Conservation (phyloP, 1,284 basidiomycete species). For the Mycosarcoma maydis region DNA sequence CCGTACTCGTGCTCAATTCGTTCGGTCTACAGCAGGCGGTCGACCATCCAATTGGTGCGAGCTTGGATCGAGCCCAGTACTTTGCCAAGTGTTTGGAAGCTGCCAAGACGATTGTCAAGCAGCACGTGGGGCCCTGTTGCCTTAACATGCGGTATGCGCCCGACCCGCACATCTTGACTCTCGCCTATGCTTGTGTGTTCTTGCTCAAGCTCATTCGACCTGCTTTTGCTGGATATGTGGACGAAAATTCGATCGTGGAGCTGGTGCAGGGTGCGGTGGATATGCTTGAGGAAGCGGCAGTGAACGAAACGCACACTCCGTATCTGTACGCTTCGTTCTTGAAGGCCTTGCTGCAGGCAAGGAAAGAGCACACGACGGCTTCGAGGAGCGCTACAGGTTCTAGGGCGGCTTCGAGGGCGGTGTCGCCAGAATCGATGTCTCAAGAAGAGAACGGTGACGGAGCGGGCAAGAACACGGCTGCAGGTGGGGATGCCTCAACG, state of each 20-base stretch:
- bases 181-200: constrained; percentile 81
- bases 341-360: constrained; percentile 55
- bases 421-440: constrained; percentile 27
- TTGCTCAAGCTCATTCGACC: constrained; percentile 76
- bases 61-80: constrained; percentile 64
- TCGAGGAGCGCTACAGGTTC: constrained; percentile 40
- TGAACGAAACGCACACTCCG: constrained; percentile 63
- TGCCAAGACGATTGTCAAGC: constrained; percentile 57
- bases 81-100: constrained; percentile 64
- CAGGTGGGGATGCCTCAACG: neutral
- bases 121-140: constrained; percentile 52
- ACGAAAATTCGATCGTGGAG: constrained; percentile 74
- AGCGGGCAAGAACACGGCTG: neutral
- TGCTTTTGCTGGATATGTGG: constrained; percentile 79
- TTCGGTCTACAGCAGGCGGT: constrained; percentile 94
- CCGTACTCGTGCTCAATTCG: constrained; percentile 75
- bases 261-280: constrained; percentile 83
- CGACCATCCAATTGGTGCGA: constrained; percentile 69
- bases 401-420: constrained; percentile 37
- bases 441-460: constrained; percentile 1
- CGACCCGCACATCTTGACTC: constrained; percentile 90
- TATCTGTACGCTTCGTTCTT: constrained; percentile 62
- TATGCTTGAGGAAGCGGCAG: constrained; percentile 59
- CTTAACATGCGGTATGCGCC: constrained; percentile 80
- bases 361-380: constrained; percentile 47